Evolutionary conservation across 306 rosid species (phyloP), one percentile per base, ranked within the genome.

Genomic region (Carpinus fangiana): DNA sequence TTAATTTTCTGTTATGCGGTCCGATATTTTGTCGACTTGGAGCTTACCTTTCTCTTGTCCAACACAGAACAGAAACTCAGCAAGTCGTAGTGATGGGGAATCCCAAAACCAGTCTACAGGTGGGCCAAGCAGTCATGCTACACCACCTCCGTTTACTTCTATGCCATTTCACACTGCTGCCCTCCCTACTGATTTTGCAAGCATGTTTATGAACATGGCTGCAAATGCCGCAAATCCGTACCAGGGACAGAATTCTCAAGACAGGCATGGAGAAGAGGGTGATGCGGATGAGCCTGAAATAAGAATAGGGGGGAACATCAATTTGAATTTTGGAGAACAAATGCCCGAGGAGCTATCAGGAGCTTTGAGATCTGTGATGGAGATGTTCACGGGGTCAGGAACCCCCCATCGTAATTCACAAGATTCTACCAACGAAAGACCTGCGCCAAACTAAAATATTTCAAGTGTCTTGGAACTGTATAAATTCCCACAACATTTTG

Each of bases 181-280:
- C 7, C 74, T 82, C 26, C 85, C 90, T 56, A 50, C 82, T 3
- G 83, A 85, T 70, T 52, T 94, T 31, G 89, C 95, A 6, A 80
- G 83, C 81, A 84, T 92, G 88, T 86, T 95, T 52, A 92, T 75
- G 91, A 90, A 87, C 86, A 86, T 91, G 53, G 86, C 96, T 20
- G 53, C 85, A 16, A 86, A 82, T 21, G 73, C 79, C 7, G 72
- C 85, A 3, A 85, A 83, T 81, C 73, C 84, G 5, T 51, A 67
- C 72, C 91, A 85, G 16, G 91, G 90, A 64, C 86, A 86, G 59
- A 85, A 82, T 72, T 18, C 88, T 79, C 87, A 74, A 54, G 89
- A 81, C 76, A 12, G 80, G 53, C 85, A 81, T 59, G 88, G 76
- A 73, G 88, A 81, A 50, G 83, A 75, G 47, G n/a, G 55, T 76